A percentile compares a stretch with the other conserved stretches of the same genome.
Evolutionary conservation across 2,329 filamentous ascomycete genomes (phyloP).

Genomic region (Thielaviopsis musarum): DNA sequence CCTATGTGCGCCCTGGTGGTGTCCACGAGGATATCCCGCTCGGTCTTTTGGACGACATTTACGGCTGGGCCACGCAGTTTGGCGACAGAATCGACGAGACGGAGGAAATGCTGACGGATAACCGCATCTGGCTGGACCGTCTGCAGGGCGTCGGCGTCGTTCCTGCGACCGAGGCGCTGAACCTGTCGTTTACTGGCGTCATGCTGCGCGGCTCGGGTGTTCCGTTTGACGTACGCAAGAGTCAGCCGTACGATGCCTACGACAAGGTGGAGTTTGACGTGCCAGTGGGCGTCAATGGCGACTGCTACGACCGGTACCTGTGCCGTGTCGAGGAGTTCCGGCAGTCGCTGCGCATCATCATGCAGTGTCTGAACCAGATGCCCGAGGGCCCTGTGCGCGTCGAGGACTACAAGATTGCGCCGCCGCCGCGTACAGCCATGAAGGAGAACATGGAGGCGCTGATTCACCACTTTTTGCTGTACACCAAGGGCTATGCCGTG

Average conservation of each 20-base stretch:
- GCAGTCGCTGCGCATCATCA: conserved; percentile 92
- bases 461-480: conserved; percentile 97
- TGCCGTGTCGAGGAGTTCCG: conserved; percentile 99
- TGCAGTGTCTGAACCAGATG: conserved; percentile 99
- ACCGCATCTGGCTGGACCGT: conserved; percentile 96
- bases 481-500: conserved; percentile 95
- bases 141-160: conserved; percentile 86
- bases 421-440: conserved; percentile 92
- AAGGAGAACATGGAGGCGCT: conserved; percentile 99
- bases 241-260: conserved; percentile 92
- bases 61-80: conserved; percentile 99
- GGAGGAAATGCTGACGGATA: conserved; percentile 95
- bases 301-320: conserved; percentile 98
- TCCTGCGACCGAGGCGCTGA: conserved; percentile 80
- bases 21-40: conserved; percentile 90
- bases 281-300: conserved; percentile 86
- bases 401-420: conserved; percentile 97
- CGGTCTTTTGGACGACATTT: conserved; percentile 93
- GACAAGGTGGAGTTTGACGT: conserved; percentile 97
- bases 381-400: conserved; percentile 83
- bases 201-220: conserved; percentile 96
- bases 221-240: conserved; percentile 93
- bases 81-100: conserved; percentile 97
- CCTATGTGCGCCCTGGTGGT: conserved; percentile 90
- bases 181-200: conserved; percentile 90